Base-by-base conservation (phyloP, 2,329 filamentous ascomycete species). In the Colletotrichum navitas region DNA sequence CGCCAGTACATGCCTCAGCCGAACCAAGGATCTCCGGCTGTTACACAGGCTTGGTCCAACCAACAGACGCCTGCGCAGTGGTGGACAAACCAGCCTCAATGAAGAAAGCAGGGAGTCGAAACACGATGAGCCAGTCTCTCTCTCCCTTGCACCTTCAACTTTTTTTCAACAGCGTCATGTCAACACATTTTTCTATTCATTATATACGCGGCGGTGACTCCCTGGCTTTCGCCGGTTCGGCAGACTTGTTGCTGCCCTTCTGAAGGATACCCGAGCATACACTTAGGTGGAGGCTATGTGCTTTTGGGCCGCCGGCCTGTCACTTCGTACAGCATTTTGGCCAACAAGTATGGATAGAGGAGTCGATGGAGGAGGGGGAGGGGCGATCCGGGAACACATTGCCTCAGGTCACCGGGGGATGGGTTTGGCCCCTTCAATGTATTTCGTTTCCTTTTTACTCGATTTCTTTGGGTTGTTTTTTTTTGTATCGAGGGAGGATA, bases 1-100 rank as follows among this genome's bases (percentile, higher is more conserved):
- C 85, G 90, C 63, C 88, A 91, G 77, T 92, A 92, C 82, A 88
- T 94, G 89, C 90, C 92, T 76, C 85, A 90, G 81, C 83, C 87
- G 80, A 81, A 86, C 76, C 80, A 90, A 5, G 82, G 81, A 5
- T 81, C 82, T 8, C 86, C 87, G 14, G 83, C 86, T 7, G 85
- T 85, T 29, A 84, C 85, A 2, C 88, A 89, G 73, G 79, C 82
- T 5, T 90, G 86, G 86, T 84, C 84, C 8, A 83, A 89, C 47
- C 90, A 92, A 76, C 90, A 91, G 76, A 90, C 90, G 69, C 86
- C 89, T 11, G 86, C 90, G 1, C 86, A 88, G 65, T 83, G 88
- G 76, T 89, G 87, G 86, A 76, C 84, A 11, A 85, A 84, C 68
- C 86, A 89, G 73, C 81, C 79, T n/a, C 80, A 82, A 75, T 81